Evolutionary conservation across 2,329 filamentous ascomycete species (phyloP).

Genomic region (Periconia digitata): DNA sequence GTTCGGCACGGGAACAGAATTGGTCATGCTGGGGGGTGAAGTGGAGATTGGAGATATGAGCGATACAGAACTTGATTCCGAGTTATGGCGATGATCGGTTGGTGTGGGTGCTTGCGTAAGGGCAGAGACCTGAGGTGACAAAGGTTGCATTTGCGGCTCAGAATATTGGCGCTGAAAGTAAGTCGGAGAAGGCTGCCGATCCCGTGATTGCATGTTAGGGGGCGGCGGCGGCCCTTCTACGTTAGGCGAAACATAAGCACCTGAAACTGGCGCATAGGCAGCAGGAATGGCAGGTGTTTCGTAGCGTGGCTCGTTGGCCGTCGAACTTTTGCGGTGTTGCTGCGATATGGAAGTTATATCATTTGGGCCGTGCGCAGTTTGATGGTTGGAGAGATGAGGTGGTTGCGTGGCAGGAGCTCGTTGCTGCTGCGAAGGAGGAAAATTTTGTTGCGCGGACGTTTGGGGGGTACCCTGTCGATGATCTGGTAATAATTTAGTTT

Average conservation of each 20-base stretch:
- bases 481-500: constrained; percentile 2
- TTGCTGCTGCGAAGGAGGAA: constrained; percentile 12
- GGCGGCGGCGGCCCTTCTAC: constrained; percentile 16
- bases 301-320: constrained; percentile 31
- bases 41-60: constrained; percentile 34
- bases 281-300: constrained; percentile 40
- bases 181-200: constrained; percentile 7
- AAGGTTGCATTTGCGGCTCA: constrained; percentile 31
- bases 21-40: constrained; percentile 19
- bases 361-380: constrained; percentile 9
- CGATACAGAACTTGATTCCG: constrained; percentile 30
- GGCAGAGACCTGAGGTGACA: constrained; percentile 38
- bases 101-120: constrained; percentile 26
- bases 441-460: constrained; percentile 9
- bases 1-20: constrained; percentile 10
- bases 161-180: constrained; percentile 25
- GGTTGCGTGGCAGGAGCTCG: constrained; percentile 10
- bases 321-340: constrained; percentile 20
- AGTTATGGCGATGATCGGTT: constrained; percentile 28
- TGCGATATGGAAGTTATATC: constrained; percentile 16
- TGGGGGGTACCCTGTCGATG: background rate
- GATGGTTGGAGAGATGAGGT: background rate
- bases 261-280: constrained; percentile 36
- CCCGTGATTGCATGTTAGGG: constrained; percentile 6
- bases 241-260: constrained; percentile 30